Conservation (phyloP, 441 rosid species). For the Corymbia calophylla region DNA sequence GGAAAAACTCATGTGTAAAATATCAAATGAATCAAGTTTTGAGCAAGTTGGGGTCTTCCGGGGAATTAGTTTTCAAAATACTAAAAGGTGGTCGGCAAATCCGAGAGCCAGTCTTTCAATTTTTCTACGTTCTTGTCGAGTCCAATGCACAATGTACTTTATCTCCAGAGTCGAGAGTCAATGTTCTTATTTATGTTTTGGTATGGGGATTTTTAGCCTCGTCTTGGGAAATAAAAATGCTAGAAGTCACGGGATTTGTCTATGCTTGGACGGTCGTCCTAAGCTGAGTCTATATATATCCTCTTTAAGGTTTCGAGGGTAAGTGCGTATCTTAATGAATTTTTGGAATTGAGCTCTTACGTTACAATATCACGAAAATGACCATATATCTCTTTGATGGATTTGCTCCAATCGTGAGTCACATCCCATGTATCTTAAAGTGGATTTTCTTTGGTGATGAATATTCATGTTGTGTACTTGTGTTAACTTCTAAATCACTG, state of each 20-base stretch:
- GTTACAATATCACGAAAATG: not conserved
- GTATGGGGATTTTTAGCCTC: not conserved
- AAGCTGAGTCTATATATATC: not conserved
- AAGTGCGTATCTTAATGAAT: not conserved
- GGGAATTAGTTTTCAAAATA: no score
- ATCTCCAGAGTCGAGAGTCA: not conserved
- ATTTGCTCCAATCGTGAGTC: not conserved
- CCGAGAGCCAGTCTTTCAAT: not conserved
- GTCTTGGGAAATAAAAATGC: not conserved
- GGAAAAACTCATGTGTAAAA: not conserved
- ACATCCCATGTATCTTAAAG: not conserved
- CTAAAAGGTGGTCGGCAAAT: not conserved
- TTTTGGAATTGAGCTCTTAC: not conserved
- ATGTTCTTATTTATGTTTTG: not conserved
- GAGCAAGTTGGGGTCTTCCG: not conserved
- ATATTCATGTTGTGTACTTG: not conserved
- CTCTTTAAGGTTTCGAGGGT: not conserved
- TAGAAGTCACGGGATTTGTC: not conserved
- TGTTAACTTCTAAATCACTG: not conserved
- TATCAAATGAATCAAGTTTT: not conserved
- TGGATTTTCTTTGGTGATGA: not conserved
- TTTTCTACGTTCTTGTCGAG: not conserved
- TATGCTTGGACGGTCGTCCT: not conserved
- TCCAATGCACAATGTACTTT: not conserved
- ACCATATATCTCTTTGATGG: not conserved